phyloP scores from a whole-genome alignment of 2,329 filamentous ascomycete species.

The Cercospora citrullina region DNA sequence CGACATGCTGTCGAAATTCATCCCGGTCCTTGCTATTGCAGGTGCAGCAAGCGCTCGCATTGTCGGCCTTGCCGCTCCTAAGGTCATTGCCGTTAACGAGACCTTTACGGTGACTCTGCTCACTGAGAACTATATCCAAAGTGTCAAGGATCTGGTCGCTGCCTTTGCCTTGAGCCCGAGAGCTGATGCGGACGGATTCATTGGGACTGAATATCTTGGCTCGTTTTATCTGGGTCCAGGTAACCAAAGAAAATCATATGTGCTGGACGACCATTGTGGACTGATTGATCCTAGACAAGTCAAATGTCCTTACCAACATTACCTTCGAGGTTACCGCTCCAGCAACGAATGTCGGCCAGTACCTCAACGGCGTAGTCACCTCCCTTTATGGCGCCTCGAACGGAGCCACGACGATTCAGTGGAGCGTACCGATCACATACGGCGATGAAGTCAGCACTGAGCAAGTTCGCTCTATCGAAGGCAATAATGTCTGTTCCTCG shows the following conservation, averaged over 20 bases:
- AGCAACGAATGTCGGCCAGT: constrained; percentile 8
- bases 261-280: neutral
- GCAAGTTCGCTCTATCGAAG: constrained; percentile 4
- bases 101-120: constrained; percentile 20
- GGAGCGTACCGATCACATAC: constrained; percentile 14
- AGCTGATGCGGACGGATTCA: constrained; percentile 4
- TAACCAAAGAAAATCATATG: neutral
- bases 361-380: constrained; percentile 20
- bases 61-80: constrained; percentile 20
- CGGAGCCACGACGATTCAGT: constrained; percentile 18
- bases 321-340: constrained; percentile 23
- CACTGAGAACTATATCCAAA: constrained; percentile 26
- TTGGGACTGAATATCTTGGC: constrained; percentile 21
- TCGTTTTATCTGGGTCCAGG: constrained; percentile 23
- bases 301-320: constrained; percentile 22
- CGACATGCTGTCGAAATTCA: constrained; percentile 3
- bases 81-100: constrained; percentile 16
- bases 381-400: constrained; percentile 23
- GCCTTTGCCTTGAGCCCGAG: constrained; percentile 19
- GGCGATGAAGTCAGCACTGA: constrained; percentile 16
- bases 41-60: constrained; percentile 20
- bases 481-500: constrained; percentile 16
- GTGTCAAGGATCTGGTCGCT: constrained; percentile 21
- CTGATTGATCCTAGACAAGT: constrained; percentile 12
- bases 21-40: constrained; percentile 12